Base-by-base conservation (phyloP, 2,329 filamentous ascomycete species). In the Verticillium isaacii region DNA sequence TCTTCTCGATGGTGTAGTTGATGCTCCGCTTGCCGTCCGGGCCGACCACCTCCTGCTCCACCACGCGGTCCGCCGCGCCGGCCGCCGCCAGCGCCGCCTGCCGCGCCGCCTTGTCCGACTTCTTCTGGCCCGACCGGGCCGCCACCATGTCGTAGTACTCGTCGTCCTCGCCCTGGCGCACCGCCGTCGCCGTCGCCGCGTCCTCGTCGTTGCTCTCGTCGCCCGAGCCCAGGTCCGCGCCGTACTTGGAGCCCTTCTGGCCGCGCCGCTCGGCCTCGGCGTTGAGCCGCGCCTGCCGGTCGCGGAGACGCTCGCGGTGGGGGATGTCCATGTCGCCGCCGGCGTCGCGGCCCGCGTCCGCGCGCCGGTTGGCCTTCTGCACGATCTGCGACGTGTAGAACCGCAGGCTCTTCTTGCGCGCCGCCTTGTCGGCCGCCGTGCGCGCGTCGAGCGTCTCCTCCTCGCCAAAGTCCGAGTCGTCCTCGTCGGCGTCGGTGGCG, bases 361-460 rank as follows among this genome's bases (percentile, higher is more conserved):
- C 86, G 61, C 91, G 91, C 73, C 92, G 93, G 78, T 92, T 96
- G 61, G 92, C 88, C 77, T 97, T 98, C 74, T 98, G 94, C 32
- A 91, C 90, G 67, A 99, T 95, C 74, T 99, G 95, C 3, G 93
- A 97, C 2, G 96, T 98, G 83, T 99, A 99, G 82, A 99, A 99
- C 65, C 93, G 90, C 62, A 99, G 85, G 66, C 87, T 92, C 82
- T 96, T 97, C 82, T 95, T 97, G 75, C 91, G 91, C 63, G 87
- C 85, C 0, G 89, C 91, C 77, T 99, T 99, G 70, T 96, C 92
- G 52, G 90, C 91, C 1, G 92, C 89, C 64, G 94, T 88, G 64
- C 88, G 84, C 12, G 88, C 87, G 60, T 93, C 92, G 62, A 98
- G 84, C 4, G 82, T 79, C 17, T 91, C 89, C 73, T 97, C 93